These are phyloP conservation scores for Podila epicladia DNA, from an alignment of 192 early-diverging fungal genomes.

Conservation along the genomic window DNA sequence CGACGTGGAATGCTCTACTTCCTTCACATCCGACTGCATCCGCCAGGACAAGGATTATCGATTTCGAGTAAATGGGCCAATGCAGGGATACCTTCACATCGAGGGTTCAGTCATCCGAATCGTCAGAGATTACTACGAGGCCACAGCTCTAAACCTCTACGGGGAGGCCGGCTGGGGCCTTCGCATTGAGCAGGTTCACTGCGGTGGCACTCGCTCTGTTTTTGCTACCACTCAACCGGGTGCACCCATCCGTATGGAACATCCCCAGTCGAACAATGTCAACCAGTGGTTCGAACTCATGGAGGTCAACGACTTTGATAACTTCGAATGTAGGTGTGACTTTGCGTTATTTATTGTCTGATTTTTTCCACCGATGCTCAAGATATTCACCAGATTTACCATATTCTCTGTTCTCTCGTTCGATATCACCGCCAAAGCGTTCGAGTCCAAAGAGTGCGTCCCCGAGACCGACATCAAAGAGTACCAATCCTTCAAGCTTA, in stretches of 20 bases:
- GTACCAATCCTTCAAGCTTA: conserved; percentile 16
- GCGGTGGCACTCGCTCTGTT: background rate
- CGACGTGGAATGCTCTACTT: background rate
- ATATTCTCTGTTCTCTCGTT: too few relatives aligned
- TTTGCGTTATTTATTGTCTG: too few relatives aligned
- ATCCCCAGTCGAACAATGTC: background rate
- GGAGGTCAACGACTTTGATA: too few relatives aligned
- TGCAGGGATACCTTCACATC: background rate
- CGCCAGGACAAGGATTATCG: background rate
- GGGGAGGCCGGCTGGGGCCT: conserved; percentile 17
- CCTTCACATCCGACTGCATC: background rate
- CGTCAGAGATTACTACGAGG: background rate
- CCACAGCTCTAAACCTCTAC: background rate
- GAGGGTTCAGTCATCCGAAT: background rate
- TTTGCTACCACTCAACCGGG: conserved; percentile 1
- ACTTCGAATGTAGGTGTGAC: too few relatives aligned
- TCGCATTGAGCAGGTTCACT: background rate
- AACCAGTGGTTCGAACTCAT: conserved; percentile 6
- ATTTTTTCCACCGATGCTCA: too few relatives aligned
- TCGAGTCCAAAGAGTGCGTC: background rate
- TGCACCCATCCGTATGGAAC: background rate
- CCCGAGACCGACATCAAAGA: conserved; percentile 7
- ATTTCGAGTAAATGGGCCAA: background rate
- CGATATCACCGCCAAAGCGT: too few relatives aligned
- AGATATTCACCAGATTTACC: too few relatives aligned